Base-by-base conservation (phyloP, 1,284 basidiomycete genomes). In the Meira nashicola region DNA sequence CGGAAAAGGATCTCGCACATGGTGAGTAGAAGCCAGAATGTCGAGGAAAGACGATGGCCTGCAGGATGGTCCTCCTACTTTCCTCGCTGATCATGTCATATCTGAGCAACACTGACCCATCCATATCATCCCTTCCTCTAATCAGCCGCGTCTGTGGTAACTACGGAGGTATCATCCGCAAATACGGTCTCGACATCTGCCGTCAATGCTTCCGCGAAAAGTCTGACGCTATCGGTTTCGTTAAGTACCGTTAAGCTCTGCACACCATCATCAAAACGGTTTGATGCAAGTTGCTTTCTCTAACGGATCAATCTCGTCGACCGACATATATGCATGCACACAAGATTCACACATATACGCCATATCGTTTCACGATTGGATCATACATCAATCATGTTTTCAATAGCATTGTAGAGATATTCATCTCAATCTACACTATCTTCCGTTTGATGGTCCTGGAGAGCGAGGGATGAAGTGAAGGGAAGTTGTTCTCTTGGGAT, bases 131-230 rank as follows among this genome's bases (percentile, higher is more conserved):
- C 11, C 21, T 19, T 37, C 10, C 62, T 55, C 60, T 62, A 25
- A 41, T 53, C 59, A 76, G 75, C 75, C 75, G 75, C 51, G 72
- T 76, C 58, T 76, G 74, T 68, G 74, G 63, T 57, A 77, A 77
- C 73, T 64, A 70, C 60, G 71, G 73, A 54, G 75, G 75, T 71
- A 66, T 77, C 64, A 71, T 77, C 69, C 74, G 74, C 65, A 76
- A 77, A 70, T 76, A 76, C 71, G 55, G 74, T 62, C 66, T 76
- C 59, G 65, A 75, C 71, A 76, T 76, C 67, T 74, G 74, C 71
- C 74, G 75, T 66, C 75, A 77, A 67, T 76, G 74, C 73, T 77
- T 77, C 74, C 69, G 75, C 48, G 75, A 77, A 70, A 75, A 75
- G 68, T 66, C 75, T 48, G 62, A 70, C 59, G 66, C 70, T 65